Evolutionary conservation across 2,329 filamentous ascomycete species (phyloP).

Genomic region (Apiospora sp.): DNA sequence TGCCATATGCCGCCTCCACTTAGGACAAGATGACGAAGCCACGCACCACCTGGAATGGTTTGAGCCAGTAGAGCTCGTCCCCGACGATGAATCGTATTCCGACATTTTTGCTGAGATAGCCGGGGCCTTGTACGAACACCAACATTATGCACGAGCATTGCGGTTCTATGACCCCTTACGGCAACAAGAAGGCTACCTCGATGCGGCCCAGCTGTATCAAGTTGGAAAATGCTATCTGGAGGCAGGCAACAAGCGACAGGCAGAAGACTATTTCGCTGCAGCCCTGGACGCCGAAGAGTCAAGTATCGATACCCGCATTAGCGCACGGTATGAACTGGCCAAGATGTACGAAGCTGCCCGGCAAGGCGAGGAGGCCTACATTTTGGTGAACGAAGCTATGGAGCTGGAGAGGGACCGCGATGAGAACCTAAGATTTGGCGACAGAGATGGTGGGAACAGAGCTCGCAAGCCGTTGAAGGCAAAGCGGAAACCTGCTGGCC

Average conservation of each 20-base stretch:
- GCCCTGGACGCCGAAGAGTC: conserved; percentile 76
- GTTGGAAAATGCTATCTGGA: conserved; percentile 75
- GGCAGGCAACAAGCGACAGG: conserved; percentile 69
- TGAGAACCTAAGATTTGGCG: conserved; percentile 30
- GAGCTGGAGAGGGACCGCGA: conserved; percentile 61
- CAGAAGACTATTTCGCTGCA: conserved; percentile 79
- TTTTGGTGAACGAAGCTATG: conserved; percentile 79
- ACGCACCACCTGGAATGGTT: conserved; percentile 76
- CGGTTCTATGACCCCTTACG: conserved; percentile 65
- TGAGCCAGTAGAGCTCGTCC: conserved; percentile 65
- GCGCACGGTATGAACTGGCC: conserved; percentile 80
- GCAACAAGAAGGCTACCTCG: conserved; percentile 55
- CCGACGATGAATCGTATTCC: conserved; percentile 66
- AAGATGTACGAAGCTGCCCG: conserved; percentile 83
- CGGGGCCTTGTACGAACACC: conserved; percentile 52
- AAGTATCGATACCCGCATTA: conserved; percentile 62
- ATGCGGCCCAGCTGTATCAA: conserved; percentile 61
- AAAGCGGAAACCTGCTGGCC: conserved; percentile 5
- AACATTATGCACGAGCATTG: conserved; percentile 52
- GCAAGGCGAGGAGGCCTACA: conserved; percentile 78
- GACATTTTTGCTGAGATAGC: conserved; percentile 80
- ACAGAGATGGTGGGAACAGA: background rate
- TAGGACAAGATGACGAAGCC: conserved; percentile 75
- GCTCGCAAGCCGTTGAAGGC: conserved; percentile 4
- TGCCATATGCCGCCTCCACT: conserved; percentile 80